Percentiles rank a stretch among this genome's conserved stretches.
Conservation (phyloP, 2,329 filamentous ascomycete genomes). For the Westerdykella ornata region DNA sequence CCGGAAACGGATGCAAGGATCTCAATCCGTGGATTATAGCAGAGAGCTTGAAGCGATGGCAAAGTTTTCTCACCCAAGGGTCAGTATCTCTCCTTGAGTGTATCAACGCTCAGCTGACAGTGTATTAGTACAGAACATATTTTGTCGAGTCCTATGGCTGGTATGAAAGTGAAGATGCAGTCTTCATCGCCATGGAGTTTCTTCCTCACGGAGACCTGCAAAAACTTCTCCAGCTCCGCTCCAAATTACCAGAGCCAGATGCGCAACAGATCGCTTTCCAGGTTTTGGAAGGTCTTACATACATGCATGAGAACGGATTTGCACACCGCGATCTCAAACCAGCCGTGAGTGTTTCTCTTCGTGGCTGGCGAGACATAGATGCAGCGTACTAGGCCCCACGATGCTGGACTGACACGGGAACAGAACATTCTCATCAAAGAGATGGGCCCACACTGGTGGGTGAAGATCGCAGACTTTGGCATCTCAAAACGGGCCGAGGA, state of each 20-base stretch:
- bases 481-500: slow-evolving; percentile 26
- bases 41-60: slow-evolving; percentile 20
- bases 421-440: slow-evolving; percentile 32
- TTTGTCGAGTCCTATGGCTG: slow-evolving; percentile 34
- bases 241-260: slow-evolving; percentile 20
- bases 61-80: slow-evolving; percentile 15
- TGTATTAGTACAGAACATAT: slow-evolving; percentile 10
- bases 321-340: slow-evolving; percentile 38
- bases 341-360: slow-evolving; percentile 13
- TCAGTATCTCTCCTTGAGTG: slow-evolving; percentile 3
- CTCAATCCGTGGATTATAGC: slow-evolving; percentile 6
- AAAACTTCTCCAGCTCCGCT: slow-evolving; percentile 13
- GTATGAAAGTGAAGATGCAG: slow-evolving; percentile 24
- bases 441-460: slow-evolving; percentile 30
- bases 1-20: not conserved
- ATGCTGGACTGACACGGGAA: not conserved
- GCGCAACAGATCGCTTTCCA: slow-evolving; percentile 25
- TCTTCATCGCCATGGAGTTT: slow-evolving; percentile 40
- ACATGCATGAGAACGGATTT: slow-evolving; percentile 34
- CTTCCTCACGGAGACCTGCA: slow-evolving; percentile 32
- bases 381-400: not conserved
- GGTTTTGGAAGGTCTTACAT: slow-evolving; percentile 29
- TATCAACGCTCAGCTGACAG: not conserved
- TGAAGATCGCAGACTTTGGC: slow-evolving; percentile 40
- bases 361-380: too few species aligned